phyloP scores from a whole-genome alignment of 129 eudicot genomes.

The Escallonia rubra region DNA sequence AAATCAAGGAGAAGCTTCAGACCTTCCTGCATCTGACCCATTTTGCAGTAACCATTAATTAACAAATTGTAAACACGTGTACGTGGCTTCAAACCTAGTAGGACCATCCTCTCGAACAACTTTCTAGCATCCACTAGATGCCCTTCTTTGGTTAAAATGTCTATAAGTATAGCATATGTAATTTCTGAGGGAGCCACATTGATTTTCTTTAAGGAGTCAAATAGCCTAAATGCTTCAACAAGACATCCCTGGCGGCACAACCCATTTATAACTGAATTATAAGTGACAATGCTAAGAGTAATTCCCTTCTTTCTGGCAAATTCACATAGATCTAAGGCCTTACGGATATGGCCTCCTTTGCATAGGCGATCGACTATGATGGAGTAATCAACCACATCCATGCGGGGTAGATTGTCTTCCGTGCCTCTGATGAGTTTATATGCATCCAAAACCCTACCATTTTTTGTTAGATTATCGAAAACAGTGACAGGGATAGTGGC shows the following conservation, averaged over 20 bases:
- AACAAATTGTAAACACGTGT: constrained; percentile 65
- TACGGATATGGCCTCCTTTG: constrained; percentile 57
- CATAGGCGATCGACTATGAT: constrained; percentile 58
- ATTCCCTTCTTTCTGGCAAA: constrained; percentile 45
- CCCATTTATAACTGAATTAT: constrained; percentile 69
- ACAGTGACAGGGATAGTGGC: constrained; percentile 29
- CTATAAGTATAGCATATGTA: constrained; percentile 73
- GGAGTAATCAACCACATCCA: constrained; percentile 71
- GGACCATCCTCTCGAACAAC: constrained; percentile 62
- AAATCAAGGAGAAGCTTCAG: constrained; percentile 48
- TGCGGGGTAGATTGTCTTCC: constrained; percentile 34
- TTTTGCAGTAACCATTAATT: constrained; percentile 64
- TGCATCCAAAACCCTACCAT: constrained; percentile 51
- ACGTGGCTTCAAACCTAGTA: constrained; percentile 44
- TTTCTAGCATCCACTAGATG: constrained; percentile 58
- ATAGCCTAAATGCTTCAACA: constrained; percentile 80
- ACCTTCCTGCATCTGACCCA: constrained; percentile 53
- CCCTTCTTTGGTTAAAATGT: constrained; percentile 67
- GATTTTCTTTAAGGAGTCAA: constrained; percentile 69
- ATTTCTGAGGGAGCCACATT: constrained; percentile 58
- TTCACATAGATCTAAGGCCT: constrained; percentile 70
- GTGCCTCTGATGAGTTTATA: constrained; percentile 58
- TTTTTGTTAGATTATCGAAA: constrained; percentile 42
- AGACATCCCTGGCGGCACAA: constrained; percentile 73
- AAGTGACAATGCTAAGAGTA: constrained; percentile 49